Percentiles rank a stretch among this genome's conserved stretches.
phyloP scores from a whole-genome alignment of 2,329 filamentous ascomycete species.

The Aspergillus novoparasiticus region DNA sequence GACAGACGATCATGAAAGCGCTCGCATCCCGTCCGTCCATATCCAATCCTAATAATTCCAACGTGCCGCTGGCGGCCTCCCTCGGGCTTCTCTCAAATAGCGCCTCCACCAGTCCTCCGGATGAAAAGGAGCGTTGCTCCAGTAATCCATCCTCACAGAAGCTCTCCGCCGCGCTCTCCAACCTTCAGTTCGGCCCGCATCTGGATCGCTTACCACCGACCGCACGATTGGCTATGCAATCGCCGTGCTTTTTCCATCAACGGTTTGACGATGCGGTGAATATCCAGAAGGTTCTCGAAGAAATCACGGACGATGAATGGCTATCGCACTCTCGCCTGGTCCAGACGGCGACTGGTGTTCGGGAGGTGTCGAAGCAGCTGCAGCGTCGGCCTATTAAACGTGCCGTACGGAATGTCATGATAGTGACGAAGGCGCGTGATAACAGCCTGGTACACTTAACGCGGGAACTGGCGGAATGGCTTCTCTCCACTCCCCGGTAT shows the following conservation, averaged over 20 bases:
- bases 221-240: conserved; percentile 70
- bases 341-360: conserved; percentile 91
- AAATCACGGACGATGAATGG: conserved; percentile 83
- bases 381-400: conserved; percentile 89
- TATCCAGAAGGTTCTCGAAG: conserved; percentile 90
- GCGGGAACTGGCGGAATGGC: conserved; percentile 82
- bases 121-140: conserved; percentile 39
- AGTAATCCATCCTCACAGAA: conserved; percentile 58
- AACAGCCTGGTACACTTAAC: conserved; percentile 90
- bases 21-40: conserved; percentile 65
- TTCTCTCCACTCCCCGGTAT: conserved; percentile 86
- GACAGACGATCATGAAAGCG: conserved; percentile 81
- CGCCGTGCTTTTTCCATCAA: conserved; percentile 97
- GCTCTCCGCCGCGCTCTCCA: conserved; percentile 62
- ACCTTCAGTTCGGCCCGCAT: conserved; percentile 48
- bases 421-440: conserved; percentile 95
- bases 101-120: conserved; percentile 23
- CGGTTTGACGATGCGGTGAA: conserved; percentile 96
- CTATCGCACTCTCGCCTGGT: conserved; percentile 93
- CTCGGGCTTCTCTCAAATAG: conserved; percentile 59
- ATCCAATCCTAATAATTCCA: conserved; percentile 54
- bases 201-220: conserved; percentile 48
- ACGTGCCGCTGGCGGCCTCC: conserved; percentile 65
- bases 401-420: conserved; percentile 93
- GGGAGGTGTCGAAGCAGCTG: conserved; percentile 93